Base-by-base conservation (phyloP, 1,284 basidiomycete genomes). In the Cutaneotrichosporon sp. region DNA sequence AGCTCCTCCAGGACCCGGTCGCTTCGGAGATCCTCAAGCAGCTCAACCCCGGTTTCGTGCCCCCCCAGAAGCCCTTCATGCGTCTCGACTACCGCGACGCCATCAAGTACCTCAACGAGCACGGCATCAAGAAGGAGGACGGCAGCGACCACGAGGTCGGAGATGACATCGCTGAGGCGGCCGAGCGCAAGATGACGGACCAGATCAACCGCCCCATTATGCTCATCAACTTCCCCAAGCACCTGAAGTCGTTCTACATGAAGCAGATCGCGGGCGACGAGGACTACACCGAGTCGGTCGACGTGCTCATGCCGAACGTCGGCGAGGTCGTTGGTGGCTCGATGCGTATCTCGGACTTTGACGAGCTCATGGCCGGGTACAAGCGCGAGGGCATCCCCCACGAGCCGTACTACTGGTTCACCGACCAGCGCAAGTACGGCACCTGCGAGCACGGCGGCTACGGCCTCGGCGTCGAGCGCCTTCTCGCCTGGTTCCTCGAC, bases 141-240 rank as follows among this genome's bases (percentile, higher is more conserved):
- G 81, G 80, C 25, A 89, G 93, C 72, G 91, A 92, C 71, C 95
- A 99, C 79, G 84, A 84, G 67, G 85, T 97, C 47, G 95, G 95
- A 27, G 97, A 99, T 78, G 97, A 99, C 80, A 99, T 99, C 71
- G 95, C 97, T 52, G 97, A 99, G 80, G 95, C 95, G 0, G 95
- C 97, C 3, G 97, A 99, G 83, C 84, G 97, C 60, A 88, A 91
- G 80, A 99, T 99, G 97, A 98, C 95, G n/a, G 97, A 99, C 78
- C 90, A 91, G 72, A 90, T 99, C 70, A 90, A 89, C 72, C 87
- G 86, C 56, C 95, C 95, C 20, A 87, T 99, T 66, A 97, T 99
- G 85, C 81, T 99, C 73, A 87, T 91, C 75, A 87, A 91, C 47
- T 99, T 99, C 89, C 97, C 97, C 6, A 90, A 90, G 51, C 89